Percentiles rank a stretch among this genome's conserved stretches.
Evolutionary conservation across 306 rosid species (phyloP).

Genomic region (Clitoria ternatea): DNA sequence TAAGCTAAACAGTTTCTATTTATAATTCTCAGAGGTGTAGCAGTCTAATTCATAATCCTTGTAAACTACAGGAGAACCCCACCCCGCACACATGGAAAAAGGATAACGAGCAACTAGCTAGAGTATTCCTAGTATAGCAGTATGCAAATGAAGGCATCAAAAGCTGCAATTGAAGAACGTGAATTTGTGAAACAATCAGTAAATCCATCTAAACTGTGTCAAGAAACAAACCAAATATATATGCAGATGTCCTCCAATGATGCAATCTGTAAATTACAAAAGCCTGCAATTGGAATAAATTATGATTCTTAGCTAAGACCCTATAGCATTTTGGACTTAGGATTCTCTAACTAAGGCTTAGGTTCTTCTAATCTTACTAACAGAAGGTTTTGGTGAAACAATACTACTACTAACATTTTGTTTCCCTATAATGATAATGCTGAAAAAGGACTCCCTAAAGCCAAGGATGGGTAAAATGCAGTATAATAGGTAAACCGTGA

Average conservation of each 20-base stretch:
- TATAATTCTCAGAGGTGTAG: background rate
- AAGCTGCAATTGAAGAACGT: background rate
- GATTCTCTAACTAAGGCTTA: slow-evolving; percentile 1
- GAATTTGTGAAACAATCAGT: background rate
- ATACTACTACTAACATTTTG: background rate
- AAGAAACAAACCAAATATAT: background rate
- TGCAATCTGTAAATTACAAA: slow-evolving; percentile 21
- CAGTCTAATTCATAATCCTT: background rate
- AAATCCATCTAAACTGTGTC: background rate
- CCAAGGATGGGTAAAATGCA: slow-evolving; percentile 9
- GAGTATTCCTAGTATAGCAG: no score
- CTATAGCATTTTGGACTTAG: background rate
- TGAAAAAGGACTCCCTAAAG: background rate
- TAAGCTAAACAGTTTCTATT: background rate
- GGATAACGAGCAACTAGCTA: background rate
- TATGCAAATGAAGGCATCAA: background rate
- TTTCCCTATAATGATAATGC: background rate
- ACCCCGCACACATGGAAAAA: no score
- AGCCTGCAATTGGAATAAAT: background rate
- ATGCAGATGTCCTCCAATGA: background rate
- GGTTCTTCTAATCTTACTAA: background rate
- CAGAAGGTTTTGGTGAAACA: no score
- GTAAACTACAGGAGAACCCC: background rate
- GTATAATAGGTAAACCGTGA: background rate
- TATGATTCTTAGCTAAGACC: background rate